These are phyloP conservation scores for Nakazawaea sp. DNA, from an alignment of 805 yeast species.

Conservation along the genomic window DNA sequence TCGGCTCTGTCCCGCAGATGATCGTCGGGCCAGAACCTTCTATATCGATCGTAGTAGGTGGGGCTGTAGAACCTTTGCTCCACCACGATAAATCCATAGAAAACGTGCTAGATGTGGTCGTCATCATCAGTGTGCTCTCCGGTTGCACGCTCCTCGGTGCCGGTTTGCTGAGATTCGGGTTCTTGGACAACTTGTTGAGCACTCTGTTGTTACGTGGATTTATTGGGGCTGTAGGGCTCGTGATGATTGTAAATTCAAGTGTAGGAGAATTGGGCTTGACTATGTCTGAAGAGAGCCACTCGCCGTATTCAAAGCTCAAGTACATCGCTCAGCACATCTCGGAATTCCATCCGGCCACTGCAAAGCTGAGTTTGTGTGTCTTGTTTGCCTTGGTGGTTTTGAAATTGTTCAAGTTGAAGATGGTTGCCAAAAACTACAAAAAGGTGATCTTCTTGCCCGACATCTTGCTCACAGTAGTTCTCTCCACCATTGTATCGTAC, in stretches of 20 bases:
- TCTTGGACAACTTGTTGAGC: conserved; percentile 72
- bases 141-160: conserved; percentile 68
- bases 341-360: conserved; percentile 51
- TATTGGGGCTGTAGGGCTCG: conserved; percentile 76
- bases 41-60: conserved; percentile 76
- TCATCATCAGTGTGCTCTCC: conserved; percentile 64
- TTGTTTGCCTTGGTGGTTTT: conserved; percentile 37
- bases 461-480: conserved; percentile 65
- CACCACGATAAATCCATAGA: conserved; percentile 29
- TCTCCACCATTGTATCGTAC: conserved; percentile 48
- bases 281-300: conserved; percentile 49
- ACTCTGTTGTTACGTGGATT: conserved; percentile 76
- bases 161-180: conserved; percentile 83
- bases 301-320: conserved; percentile 62
- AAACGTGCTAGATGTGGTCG: conserved; percentile 50
- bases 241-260: conserved; percentile 73
- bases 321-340: conserved; percentile 46
- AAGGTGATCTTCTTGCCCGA: conserved; percentile 73
- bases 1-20: conserved; percentile 86
- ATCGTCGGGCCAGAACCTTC: conserved; percentile 93
- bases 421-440: conserved; percentile 26
- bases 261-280: conserved; percentile 68
- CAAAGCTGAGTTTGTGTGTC: conserved; percentile 49
- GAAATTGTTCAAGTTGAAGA: conserved; percentile 32
- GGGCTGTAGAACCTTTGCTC: conserved; percentile 53